These are phyloP conservation scores for Thelephora ganbajun DNA, from an alignment of 768 basidiomycete genomes.

Conservation along the genomic window DNA sequence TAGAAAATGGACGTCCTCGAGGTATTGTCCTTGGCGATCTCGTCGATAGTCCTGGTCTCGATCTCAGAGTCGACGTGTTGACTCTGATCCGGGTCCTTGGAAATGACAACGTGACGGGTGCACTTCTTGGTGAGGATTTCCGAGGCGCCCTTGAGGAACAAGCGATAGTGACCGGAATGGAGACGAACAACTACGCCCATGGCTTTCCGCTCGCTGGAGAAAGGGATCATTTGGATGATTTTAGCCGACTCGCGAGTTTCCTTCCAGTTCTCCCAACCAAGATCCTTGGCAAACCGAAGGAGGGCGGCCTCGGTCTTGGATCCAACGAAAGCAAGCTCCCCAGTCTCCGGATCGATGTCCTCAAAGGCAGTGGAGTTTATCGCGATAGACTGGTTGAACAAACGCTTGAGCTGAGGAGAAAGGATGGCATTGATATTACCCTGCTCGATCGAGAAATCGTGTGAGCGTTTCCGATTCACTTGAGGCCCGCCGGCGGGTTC, in stretches of 20 bases:
- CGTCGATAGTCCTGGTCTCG: constrained; percentile 20
- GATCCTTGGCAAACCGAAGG: constrained; percentile 27
- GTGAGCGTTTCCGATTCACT: not conserved
- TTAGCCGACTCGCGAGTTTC: constrained; percentile 19
- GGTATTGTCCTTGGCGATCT: constrained; percentile 26
- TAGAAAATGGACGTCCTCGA: constrained; percentile 35
- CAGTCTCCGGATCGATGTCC: constrained; percentile 22
- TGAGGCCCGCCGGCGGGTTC: not conserved
- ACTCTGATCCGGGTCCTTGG: not conserved
- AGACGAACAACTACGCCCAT: constrained; percentile 30
- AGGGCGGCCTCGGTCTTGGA: constrained; percentile 39
- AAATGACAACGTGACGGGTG: constrained; percentile 20
- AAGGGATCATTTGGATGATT: too few species aligned
- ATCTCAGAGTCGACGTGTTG: constrained; percentile 8
- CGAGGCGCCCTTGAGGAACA: constrained; percentile 34
- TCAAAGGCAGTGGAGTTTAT: constrained; percentile 39
- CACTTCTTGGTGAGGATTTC: too few species aligned
- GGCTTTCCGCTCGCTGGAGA: too few species aligned
- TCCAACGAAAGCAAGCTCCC: constrained; percentile 27
- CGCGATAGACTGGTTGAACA: constrained; percentile 33
- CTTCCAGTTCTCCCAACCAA: constrained; percentile 28
- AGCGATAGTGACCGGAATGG: constrained; percentile 20
- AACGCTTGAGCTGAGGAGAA: constrained; percentile 15
- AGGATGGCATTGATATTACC: constrained; percentile 10
- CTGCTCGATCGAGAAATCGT: not conserved